Base-by-base conservation (phyloP, 768 basidiomycete genomes). In the Lactarius indigo region DNA sequence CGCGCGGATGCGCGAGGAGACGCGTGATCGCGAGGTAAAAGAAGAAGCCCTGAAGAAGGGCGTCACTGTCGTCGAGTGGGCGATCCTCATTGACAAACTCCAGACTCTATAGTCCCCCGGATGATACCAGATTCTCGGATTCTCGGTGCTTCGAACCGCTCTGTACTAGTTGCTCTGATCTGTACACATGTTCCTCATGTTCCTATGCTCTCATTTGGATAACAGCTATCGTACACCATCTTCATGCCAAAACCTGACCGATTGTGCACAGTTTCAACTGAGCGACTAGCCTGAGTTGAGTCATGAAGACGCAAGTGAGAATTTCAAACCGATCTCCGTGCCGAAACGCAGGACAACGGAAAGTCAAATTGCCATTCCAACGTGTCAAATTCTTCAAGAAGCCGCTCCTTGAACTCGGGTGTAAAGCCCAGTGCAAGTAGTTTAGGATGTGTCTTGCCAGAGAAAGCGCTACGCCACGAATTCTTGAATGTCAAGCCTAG, bases 21-120 rank as follows among this genome's bases (percentile, higher is more conserved):
- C 86, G 26, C 76, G 90, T 68, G 85, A 91, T 74, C 77, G 84
- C 64, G 88, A 90, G 74, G 80, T 91, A 57, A 87, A 82, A 75
- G 87, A 88, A 70, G 87, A 86, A 69, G 90, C 88, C 62, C 72
- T 91, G 75, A 84, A 78, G 72, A 78, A 83, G 71, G 90, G 90
- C 1, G 79, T 91, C 59, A 90, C 88, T 0, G 80, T 89, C 9
- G 79, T 91, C 76, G 90, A 91, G 71, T 91, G 90, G 90, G 90
- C 90, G 26, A 88, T 91, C 71, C 78, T 91, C 71, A 75, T 91
- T 65, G 90, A 91, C 75, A 84, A 78, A 72, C 73, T 90, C 68
- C 84, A 83, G 68, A 77, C 72, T 42, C 69, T 78, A 64, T 80
- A 57, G 41, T 71, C 52, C 37, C 42, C 8, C 31, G 9, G 50